These are phyloP conservation scores for Trichopus zeylanicus DNA, from an alignment of 116 monocot species.

Conservation along the genomic window DNA sequence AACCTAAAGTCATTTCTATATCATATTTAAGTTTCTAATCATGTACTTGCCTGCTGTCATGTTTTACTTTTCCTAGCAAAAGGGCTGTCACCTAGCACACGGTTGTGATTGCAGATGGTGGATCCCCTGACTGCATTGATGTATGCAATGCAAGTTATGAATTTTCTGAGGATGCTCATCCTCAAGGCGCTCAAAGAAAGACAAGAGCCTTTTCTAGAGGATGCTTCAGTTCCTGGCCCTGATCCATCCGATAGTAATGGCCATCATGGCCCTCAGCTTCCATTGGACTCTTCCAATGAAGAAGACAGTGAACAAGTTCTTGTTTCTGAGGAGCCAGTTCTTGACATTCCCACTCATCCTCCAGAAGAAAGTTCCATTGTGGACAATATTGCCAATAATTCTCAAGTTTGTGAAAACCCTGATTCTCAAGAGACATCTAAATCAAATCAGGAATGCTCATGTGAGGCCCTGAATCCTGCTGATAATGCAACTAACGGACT, in stretches of 20 bases:
- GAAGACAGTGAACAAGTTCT: constrained; percentile 17
- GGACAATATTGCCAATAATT: constrained; percentile 6
- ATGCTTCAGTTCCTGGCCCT: constrained; percentile 6
- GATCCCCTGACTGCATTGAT: constrained; percentile 77
- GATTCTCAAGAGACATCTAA: too few species aligned
- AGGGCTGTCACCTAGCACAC: too few species aligned
- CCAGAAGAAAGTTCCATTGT: constrained; percentile 5
- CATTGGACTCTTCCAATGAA: constrained; percentile 3
- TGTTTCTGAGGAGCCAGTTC: constrained; percentile 12
- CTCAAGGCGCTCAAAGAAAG: constrained; percentile 39
- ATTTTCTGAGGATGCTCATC: constrained; percentile 70
- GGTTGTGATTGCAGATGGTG: too few species aligned
- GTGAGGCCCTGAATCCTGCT: not conserved
- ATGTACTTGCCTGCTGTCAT: too few species aligned
- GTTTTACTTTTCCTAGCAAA: too few species aligned
- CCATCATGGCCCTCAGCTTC: constrained; percentile 12
- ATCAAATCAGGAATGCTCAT: not conserved
- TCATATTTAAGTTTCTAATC: too few species aligned
- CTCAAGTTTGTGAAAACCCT: too few species aligned
- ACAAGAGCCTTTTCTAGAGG: constrained; percentile 29
- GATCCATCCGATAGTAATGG: constrained; percentile 31
- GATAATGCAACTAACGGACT: constrained; percentile 2
- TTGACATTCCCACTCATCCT: constrained; percentile 8
- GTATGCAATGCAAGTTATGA: constrained; percentile 82
- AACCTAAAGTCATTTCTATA: not conserved